Evolutionary conservation across 805 yeast species (phyloP).

Genomic region (Hanseniaspora taiwanica): DNA sequence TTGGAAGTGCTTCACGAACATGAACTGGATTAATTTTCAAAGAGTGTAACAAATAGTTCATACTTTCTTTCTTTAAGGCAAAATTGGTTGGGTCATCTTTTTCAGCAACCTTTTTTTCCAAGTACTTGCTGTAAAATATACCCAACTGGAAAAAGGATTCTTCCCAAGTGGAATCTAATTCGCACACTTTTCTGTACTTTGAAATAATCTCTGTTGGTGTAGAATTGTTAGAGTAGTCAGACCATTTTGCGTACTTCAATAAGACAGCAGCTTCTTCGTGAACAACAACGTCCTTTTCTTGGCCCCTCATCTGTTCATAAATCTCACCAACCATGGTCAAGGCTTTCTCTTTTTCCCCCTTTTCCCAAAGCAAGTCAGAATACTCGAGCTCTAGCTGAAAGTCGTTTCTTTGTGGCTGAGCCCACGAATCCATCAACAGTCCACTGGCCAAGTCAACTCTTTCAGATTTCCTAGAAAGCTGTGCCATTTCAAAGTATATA

Average conservation of each 20-base stretch:
- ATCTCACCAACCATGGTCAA: slow-evolving; percentile 41
- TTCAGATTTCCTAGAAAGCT: slow-evolving; percentile 51
- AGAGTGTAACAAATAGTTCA: slow-evolving; percentile 18
- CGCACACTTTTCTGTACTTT: slow-evolving; percentile 50
- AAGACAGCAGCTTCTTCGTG: slow-evolving; percentile 34
- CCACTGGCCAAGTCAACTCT: slow-evolving; percentile 63
- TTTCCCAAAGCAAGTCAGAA: slow-evolving; percentile 76
- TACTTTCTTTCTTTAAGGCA: slow-evolving; percentile 18
- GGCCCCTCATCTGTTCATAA: slow-evolving; percentile 10
- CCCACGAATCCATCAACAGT: slow-evolving; percentile 44
- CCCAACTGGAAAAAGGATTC: slow-evolving; percentile 75
- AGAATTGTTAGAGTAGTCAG: slow-evolving; percentile 73
- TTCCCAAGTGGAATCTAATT: slow-evolving; percentile 49
- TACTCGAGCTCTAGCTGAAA: slow-evolving; percentile 54
- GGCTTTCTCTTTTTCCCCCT: slow-evolving; percentile 80
- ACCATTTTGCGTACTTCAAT: slow-evolving; percentile 75
- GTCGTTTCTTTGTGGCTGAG: slow-evolving; percentile 14
- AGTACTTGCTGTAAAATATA: slow-evolving; percentile 57
- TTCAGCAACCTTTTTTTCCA: slow-evolving; percentile 48
- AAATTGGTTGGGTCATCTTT: slow-evolving; percentile 19
- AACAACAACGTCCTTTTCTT: slow-evolving; percentile 7
- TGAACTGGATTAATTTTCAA: slow-evolving; percentile 36
- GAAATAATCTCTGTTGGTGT: slow-evolving; percentile 58
- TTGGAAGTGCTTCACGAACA: slow-evolving; percentile 76
- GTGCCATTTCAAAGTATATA: slow-evolving; percentile 46